Conservation (phyloP, 2,329 filamentous ascomycete genomes). For the Penicillium verrucosum region DNA sequence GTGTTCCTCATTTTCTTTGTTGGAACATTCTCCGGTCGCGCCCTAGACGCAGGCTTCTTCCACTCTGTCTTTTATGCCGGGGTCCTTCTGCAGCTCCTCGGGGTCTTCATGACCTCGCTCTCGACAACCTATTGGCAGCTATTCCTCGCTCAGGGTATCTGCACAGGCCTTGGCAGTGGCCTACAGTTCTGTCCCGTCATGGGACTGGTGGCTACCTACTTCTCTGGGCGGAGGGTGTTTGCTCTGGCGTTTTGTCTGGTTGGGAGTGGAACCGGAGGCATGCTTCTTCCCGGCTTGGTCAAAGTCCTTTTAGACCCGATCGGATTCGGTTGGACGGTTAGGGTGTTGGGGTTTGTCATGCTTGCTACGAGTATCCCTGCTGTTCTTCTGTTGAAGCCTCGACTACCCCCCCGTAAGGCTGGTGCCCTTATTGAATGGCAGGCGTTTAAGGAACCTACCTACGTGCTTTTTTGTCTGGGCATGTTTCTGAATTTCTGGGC, state of each 20-base stretch:
- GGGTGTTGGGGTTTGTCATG: conserved; percentile 37
- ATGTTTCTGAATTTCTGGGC: conserved; percentile 21
- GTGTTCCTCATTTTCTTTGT: conserved; percentile 45
- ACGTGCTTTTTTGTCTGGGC: conserved; percentile 29
- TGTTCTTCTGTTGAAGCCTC: conserved; percentile 6
- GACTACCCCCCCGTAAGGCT: conserved; percentile 5
- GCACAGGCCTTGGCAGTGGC: conserved; percentile 41
- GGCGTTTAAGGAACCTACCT: conserved; percentile 33
- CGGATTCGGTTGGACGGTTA: conserved; percentile 10
- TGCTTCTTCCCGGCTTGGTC: conserved; percentile 7
- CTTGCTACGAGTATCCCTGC: conserved; percentile 10
- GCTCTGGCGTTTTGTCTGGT: conserved; percentile 2
- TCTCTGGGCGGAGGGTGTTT: conserved; percentile 22
- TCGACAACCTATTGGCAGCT: neutral
- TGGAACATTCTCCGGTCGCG: conserved; percentile 39
- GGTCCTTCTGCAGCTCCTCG: neutral
- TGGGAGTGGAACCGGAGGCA: conserved; percentile 3
- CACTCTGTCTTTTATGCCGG: conserved; percentile 24
- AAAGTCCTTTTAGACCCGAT: conserved; percentile 2
- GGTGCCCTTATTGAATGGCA: conserved; percentile 10
- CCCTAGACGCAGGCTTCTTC: conserved; percentile 43
- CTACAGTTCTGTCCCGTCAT: conserved; percentile 42
- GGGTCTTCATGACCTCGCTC: neutral
- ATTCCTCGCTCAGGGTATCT: neutral
- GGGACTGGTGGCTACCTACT: conserved; percentile 43